Evolutionary conservation across 2,329 filamentous ascomycete genomes (phyloP).

Genomic region (Calonectria pseudoturangicola): DNA sequence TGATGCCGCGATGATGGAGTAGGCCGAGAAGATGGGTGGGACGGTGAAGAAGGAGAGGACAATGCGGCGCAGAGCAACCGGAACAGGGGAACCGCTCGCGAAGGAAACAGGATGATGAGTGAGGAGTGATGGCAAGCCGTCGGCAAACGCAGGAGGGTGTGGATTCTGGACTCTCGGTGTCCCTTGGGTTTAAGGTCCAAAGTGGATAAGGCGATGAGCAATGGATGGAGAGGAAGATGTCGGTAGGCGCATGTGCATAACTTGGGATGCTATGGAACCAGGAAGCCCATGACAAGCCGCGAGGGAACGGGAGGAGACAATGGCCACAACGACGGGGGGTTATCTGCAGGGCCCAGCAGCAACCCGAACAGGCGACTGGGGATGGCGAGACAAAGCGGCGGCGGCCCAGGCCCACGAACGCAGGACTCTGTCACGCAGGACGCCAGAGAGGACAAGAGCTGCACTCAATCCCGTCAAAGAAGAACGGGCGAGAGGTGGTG

Average conservation of each 20-base stretch:
- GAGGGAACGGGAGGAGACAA: constrained; percentile 27
- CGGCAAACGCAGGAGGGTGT: constrained; percentile 38
- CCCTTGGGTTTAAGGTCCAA: constrained; percentile 39
- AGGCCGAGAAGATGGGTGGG: constrained; percentile 25
- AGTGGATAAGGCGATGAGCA: constrained; percentile 47
- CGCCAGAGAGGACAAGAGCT: constrained; percentile 20
- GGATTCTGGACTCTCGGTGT: constrained; percentile 44
- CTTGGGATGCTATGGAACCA: constrained; percentile 40
- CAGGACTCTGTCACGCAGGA: constrained; percentile 33
- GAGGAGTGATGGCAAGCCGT: constrained; percentile 31
- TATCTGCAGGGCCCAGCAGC: constrained; percentile 13
- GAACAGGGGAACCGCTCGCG: constrained; percentile 9
- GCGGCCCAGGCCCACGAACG: constrained; percentile 15
- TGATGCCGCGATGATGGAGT: constrained; percentile 24
- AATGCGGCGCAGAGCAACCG: constrained; percentile 19
- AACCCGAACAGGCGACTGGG: constrained; percentile 1
- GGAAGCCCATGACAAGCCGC: constrained; percentile 31
- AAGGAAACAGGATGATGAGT: constrained; percentile 23
- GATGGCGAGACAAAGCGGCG: constrained; percentile 1
- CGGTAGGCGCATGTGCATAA: constrained; percentile 51
- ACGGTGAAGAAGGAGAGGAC: constrained; percentile 3
- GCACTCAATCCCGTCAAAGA: constrained; percentile 14
- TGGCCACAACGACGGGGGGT: constrained; percentile 20
- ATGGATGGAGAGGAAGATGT: constrained; percentile 48
- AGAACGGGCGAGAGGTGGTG: constrained; percentile 14